Percentiles rank a stretch among this genome's conserved stretches.
These are phyloP conservation scores for Mycena galericulata DNA, from an alignment of 768 basidiomycete species.

Conservation along the genomic window DNA sequence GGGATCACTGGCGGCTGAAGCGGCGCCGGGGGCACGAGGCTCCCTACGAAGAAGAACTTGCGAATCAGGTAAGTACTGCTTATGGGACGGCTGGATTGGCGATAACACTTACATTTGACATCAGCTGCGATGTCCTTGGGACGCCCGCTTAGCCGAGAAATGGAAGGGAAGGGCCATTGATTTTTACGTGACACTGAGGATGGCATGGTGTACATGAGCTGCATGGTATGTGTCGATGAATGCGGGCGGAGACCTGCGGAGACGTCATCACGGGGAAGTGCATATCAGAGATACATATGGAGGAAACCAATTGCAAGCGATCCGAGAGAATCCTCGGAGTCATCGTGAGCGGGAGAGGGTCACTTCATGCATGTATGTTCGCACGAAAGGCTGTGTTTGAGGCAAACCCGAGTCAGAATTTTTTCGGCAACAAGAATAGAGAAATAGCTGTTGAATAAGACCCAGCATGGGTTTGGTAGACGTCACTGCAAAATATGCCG, in stretches of 20 bases:
- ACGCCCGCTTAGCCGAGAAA: constrained; percentile 15
- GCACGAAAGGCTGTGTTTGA: constrained; percentile 5
- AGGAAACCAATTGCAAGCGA: constrained; percentile 5
- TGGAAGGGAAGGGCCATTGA: constrained; percentile 14
- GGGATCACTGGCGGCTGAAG: too few relatives aligned
- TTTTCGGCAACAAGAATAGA: neutral
- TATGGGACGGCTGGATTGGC: neutral
- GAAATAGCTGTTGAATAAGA: constrained; percentile 4
- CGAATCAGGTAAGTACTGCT: too few relatives aligned
- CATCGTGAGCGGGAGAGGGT: neutral
- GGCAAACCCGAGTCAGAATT: constrained; percentile 5
- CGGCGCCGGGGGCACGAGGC: constrained; percentile 14
- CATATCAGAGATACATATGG: constrained; percentile 21
- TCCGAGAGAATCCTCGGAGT: constrained; percentile 7
- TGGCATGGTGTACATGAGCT: neutral
- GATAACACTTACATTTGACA: constrained; percentile 19
- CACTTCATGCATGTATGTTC: too few relatives aligned
- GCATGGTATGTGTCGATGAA: constrained; percentile 11
- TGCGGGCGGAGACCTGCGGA: neutral
- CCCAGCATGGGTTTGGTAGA: neutral
- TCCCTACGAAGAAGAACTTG: constrained; percentile 17
- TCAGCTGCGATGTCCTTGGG: constrained; percentile 26
- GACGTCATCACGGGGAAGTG: neutral
- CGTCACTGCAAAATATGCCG: constrained; percentile 6
- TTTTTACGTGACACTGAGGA: constrained; percentile 18